A percentile compares a stretch with the other conserved stretches of the same genome.
Conservation (phyloP, 768 basidiomycete genomes). For the Leccinum barrowsii region DNA sequence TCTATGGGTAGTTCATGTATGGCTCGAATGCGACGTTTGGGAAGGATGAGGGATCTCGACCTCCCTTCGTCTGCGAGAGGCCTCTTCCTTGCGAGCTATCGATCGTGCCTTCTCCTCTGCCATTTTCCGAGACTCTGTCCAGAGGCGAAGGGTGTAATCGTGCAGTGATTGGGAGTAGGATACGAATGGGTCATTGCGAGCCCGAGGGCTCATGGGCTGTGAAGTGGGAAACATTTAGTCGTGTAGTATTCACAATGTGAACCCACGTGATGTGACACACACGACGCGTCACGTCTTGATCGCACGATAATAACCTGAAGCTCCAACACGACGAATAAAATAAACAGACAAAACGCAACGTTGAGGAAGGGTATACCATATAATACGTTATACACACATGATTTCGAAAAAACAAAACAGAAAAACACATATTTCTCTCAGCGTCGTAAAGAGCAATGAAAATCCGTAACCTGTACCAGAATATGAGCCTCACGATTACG, state of each 20-base stretch:
- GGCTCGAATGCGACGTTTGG: slow-evolving; percentile 7
- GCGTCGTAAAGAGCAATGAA: slow-evolving; percentile 1
- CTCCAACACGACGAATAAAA: slow-evolving; percentile 4
- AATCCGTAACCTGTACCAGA: slow-evolving; percentile 25
- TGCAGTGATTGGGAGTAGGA: slow-evolving; percentile 64
- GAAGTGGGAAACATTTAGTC: slow-evolving; percentile 15
- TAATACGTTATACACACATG: slow-evolving; percentile 15
- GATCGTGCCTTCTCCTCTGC: slow-evolving; percentile 48
- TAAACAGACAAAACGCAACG: no score
- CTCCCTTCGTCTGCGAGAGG: slow-evolving; percentile 24
- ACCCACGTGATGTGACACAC: slow-evolving; percentile 25
- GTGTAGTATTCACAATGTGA: slow-evolving; percentile 1
- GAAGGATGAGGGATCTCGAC: slow-evolving; percentile 5
- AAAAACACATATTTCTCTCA: background rate
- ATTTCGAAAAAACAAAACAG: background rate
- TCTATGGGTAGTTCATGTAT: slow-evolving; percentile 13
- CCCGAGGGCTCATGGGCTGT: slow-evolving; percentile 3
- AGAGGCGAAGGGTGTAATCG: slow-evolving; percentile 62
- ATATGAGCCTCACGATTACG: slow-evolving; percentile 1
- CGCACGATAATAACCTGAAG: no score
- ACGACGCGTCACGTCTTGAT: slow-evolving; percentile 20
- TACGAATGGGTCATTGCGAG: slow-evolving; percentile 36
- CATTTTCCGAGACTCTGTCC: slow-evolving; percentile 61
- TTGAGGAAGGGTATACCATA: slow-evolving; percentile 23
- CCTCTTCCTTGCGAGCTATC: slow-evolving; percentile 28